Percentiles rank a stretch among this genome's conserved stretches.
Conservation (phyloP, 2,329 filamentous ascomycete species). For the Colletotrichum agaves region DNA sequence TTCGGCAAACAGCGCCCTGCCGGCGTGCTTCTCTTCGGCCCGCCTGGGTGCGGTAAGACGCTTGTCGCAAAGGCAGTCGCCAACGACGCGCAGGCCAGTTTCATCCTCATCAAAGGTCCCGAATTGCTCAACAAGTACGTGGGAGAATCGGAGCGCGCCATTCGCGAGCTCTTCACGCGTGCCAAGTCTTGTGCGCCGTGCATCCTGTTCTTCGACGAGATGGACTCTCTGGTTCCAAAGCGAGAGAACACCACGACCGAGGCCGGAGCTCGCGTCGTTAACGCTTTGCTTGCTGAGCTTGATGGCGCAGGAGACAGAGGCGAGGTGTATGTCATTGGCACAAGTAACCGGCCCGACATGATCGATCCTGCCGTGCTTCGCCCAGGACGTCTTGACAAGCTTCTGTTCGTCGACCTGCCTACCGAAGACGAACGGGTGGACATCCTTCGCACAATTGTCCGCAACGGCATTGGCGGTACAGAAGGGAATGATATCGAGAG, state of each 20-base stretch:
- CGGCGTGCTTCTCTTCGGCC: constrained; percentile 94
- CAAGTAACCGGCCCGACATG: constrained; percentile 95
- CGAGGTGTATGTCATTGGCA: constrained; percentile 93
- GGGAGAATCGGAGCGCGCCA: constrained; percentile 92
- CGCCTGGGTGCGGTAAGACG: constrained; percentile 96
- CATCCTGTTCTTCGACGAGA: constrained; percentile 90
- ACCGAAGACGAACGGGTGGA: constrained; percentile 82
- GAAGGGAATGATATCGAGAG: constrained; percentile 61
- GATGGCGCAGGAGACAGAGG: constrained; percentile 84
- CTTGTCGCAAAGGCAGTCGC: constrained; percentile 95
- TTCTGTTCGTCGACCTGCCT: constrained; percentile 91
- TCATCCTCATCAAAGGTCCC: constrained; percentile 97
- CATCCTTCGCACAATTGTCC: constrained; percentile 78
- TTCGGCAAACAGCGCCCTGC: constrained; percentile 85
- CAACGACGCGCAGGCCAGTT: constrained; percentile 95
- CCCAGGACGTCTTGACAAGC: constrained; percentile 86
- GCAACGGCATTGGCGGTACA: constrained; percentile 55
- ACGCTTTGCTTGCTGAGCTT: constrained; percentile 92
- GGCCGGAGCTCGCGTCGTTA: constrained; percentile 88
- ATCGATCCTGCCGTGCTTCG: constrained; percentile 96
- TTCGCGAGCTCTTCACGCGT: constrained; percentile 90
- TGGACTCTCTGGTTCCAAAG: constrained; percentile 90
- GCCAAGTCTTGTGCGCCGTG: constrained; percentile 89
- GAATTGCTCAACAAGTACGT: constrained; percentile 98
- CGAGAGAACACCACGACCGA: constrained; percentile 84